phyloP scores from a whole-genome alignment of 768 basidiomycete species.

The Tubosaeta sp. region DNA sequence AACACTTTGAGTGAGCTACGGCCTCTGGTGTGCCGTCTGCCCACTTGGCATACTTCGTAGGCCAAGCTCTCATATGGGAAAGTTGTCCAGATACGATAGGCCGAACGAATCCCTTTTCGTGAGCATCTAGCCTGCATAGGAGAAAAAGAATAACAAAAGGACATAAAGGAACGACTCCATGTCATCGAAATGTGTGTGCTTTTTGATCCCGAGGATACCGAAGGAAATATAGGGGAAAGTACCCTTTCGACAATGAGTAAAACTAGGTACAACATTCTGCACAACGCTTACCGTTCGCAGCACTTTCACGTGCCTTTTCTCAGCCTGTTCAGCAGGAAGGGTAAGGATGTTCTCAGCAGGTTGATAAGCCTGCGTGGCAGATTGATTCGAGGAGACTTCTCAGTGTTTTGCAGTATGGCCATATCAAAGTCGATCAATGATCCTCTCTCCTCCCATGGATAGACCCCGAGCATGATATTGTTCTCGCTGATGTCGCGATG shows the following conservation, averaged over 20 bases:
- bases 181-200: too few relatives aligned
- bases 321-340: not conserved
- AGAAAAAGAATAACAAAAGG: not conserved
- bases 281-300: too few relatives aligned
- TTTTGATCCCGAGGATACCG: too few relatives aligned
- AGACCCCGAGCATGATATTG: slow-evolving; percentile 28
- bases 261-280: too few relatives aligned
- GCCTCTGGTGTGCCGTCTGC: not conserved
- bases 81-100: not conserved
- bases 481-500: too few relatives aligned
- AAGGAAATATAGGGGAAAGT: not conserved
- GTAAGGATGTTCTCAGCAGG: not conserved
- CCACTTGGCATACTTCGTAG: not conserved
- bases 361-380: not conserved
- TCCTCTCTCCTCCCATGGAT: slow-evolving; percentile 14
- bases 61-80: not conserved
- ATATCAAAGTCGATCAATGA: slow-evolving; percentile 21
- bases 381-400: not conserved
- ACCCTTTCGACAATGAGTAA: not conserved
- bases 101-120: not conserved
- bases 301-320: too few relatives aligned
- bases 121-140: not conserved
- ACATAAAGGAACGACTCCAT: too few relatives aligned
- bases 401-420: slow-evolving; percentile 4
- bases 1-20: not conserved